phyloP scores from a whole-genome alignment of 2,329 filamentous ascomycete species.

The Rhynchosporium secalis region DNA sequence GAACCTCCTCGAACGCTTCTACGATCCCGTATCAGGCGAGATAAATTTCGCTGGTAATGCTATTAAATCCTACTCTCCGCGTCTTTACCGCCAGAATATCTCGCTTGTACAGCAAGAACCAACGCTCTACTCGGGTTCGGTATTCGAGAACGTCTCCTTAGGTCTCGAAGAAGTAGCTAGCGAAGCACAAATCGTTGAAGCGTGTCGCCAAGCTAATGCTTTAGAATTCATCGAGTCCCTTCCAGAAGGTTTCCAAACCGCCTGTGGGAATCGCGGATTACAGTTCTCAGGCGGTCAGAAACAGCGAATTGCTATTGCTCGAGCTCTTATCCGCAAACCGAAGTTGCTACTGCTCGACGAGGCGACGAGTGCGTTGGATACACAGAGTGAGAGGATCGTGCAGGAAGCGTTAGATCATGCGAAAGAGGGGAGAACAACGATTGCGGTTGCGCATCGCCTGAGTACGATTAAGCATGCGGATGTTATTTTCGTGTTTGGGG shows the following conservation, averaged over 20 bases:
- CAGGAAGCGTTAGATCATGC: constrained; percentile 63
- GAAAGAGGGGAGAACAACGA: constrained; percentile 60
- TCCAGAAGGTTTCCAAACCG: constrained; percentile 68
- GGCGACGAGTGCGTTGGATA: constrained; percentile 74
- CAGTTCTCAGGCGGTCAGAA: constrained; percentile 89
- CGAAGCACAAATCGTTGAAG: constrained; percentile 41
- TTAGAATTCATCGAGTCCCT: constrained; percentile 52
- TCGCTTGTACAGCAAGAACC: constrained; percentile 42
- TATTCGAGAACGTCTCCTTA: constrained; percentile 67
- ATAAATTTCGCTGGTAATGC: constrained; percentile 40
- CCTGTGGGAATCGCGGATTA: constrained; percentile 81
- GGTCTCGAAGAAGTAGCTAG: constrained; percentile 47
- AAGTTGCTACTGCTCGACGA: constrained; percentile 69
- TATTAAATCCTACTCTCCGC: constrained; percentile 57
- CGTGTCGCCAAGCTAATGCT: constrained; percentile 48
- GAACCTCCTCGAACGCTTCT: constrained; percentile 86
- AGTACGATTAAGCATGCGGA: constrained; percentile 76
- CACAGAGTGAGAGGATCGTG: constrained; percentile 73
- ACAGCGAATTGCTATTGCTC: constrained; percentile 85
- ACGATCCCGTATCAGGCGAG: constrained; percentile 43
- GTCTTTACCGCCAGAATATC: constrained; percentile 57
- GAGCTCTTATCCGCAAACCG: constrained; percentile 50
- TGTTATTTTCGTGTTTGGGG: constrained; percentile 65
- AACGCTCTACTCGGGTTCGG: constrained; percentile 65
- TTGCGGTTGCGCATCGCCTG: constrained; percentile 74